A percentile compares a stretch with the other conserved stretches of the same genome.
Conservation (phyloP, 1,139 yeast species). For the Lodderomyces oxycetoniae region DNA sequence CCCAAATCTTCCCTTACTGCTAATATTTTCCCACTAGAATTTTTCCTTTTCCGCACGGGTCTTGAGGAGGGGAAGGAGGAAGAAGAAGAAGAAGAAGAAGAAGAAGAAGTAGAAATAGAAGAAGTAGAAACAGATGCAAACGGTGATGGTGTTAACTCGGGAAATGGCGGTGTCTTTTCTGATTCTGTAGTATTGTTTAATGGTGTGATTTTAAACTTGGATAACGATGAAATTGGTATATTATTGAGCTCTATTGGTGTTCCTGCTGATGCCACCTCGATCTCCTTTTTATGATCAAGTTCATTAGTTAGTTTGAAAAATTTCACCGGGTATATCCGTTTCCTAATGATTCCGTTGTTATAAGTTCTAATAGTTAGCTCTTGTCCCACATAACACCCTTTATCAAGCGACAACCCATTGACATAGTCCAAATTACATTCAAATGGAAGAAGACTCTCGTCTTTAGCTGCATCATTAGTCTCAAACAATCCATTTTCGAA, state of each 20-base stretch:
- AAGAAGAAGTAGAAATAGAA: background rate
- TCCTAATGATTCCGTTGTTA: slow-evolving; percentile 77
- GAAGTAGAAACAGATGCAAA: background rate
- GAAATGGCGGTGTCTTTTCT: background rate
- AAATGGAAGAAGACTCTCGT: slow-evolving; percentile 59
- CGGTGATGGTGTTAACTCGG: background rate
- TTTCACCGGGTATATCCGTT: slow-evolving; percentile 72
- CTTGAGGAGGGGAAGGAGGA: slow-evolving; percentile 24
- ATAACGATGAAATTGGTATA: slow-evolving; percentile 17
- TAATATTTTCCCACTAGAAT: slow-evolving; percentile 57
- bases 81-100: slow-evolving; percentile 30
- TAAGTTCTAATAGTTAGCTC: slow-evolving; percentile 87
- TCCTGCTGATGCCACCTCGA: slow-evolving; percentile 1
- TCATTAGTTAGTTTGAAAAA: slow-evolving; percentile 30
- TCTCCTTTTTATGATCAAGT: slow-evolving; percentile 11
- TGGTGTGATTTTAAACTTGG: slow-evolving; percentile 25
- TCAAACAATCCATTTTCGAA: slow-evolving; percentile 65
- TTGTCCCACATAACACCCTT: slow-evolving; percentile 96
- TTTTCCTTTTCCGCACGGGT: slow-evolving; percentile 30
- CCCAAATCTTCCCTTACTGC: slow-evolving; percentile 59
- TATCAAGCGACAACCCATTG: slow-evolving; percentile 78
- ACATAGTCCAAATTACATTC: slow-evolving; percentile 79
- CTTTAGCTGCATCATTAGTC: slow-evolving; percentile 42
- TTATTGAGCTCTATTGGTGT: background rate
- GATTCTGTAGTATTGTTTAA: too few species aligned